Evolutionary conservation across 2,329 filamentous ascomycete genomes (phyloP).

Genomic region (Paecilomyces sp.): DNA sequence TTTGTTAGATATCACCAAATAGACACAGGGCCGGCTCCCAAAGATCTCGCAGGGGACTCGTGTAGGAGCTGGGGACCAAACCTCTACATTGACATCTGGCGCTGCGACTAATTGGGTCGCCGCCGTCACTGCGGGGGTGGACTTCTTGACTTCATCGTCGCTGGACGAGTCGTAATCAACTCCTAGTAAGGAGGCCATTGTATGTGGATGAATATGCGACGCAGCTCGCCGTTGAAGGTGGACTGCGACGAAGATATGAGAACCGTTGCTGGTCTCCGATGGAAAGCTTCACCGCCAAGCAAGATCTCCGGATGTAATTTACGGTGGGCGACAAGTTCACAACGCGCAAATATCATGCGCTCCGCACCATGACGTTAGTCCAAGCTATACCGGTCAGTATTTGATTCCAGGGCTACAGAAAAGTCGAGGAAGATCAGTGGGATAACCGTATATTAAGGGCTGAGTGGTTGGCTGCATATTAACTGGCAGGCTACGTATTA

Average conservation of each 20-base stretch:
- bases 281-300: background rate
- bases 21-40: background rate
- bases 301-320: conserved; percentile 17
- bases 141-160: conserved; percentile 36
- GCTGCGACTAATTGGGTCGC: conserved; percentile 39
- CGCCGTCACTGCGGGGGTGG: conserved; percentile 17
- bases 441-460: background rate
- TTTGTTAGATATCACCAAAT: conserved; percentile 28
- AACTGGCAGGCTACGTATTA: too few species aligned
- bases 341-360: conserved; percentile 5
- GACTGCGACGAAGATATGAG: background rate
- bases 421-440: background rate
- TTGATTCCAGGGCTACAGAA: background rate
- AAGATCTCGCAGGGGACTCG: background rate
- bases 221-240: background rate
- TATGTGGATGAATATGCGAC: conserved; percentile 1
- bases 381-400: background rate
- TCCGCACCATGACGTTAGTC: conserved; percentile 1
- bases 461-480: background rate
- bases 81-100: conserved; percentile 49
- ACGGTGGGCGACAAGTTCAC: conserved; percentile 20
- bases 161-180: conserved; percentile 41
- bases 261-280: background rate
- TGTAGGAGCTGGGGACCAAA: conserved; percentile 37
- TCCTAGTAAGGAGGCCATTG: conserved; percentile 39